These are phyloP conservation scores for Chiua sp. DNA, from an alignment of 1,284 basidiomycete species.

Conservation along the genomic window DNA sequence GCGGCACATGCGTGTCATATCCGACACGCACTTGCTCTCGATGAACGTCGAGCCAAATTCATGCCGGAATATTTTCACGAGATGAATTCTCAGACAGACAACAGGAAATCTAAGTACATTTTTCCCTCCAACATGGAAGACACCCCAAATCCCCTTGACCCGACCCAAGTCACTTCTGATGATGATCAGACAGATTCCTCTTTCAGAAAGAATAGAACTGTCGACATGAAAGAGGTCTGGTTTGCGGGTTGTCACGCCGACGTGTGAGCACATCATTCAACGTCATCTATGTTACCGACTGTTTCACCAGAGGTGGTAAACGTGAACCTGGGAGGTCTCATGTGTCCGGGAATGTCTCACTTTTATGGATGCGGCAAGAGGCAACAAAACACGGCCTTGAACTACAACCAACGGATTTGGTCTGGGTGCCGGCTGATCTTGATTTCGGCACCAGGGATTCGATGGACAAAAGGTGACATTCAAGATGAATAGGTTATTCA, in stretches of 20 bases:
- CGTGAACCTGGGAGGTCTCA: constrained; percentile 9
- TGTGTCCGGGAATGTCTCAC: constrained; percentile 28
- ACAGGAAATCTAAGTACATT: constrained; percentile 18
- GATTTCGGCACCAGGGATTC: constrained; percentile 25
- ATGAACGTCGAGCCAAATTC: constrained; percentile 47
- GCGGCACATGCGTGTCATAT: constrained; percentile 38
- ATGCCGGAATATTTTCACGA: constrained; percentile 43
- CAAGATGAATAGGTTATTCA: neutral
- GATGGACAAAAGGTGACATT: constrained; percentile 20
- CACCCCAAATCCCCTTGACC: neutral
- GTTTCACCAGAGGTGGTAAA: constrained; percentile 26
- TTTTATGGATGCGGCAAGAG: constrained; percentile 36
- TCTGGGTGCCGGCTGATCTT: constrained; percentile 32
- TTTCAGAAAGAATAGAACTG: neutral
- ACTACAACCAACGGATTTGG: constrained; percentile 25
- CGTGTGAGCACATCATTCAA: constrained; percentile 27
- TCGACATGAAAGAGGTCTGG: constrained; percentile 33
- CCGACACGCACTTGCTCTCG: constrained; percentile 47
- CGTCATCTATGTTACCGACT: neutral
- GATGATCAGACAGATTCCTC: neutral
- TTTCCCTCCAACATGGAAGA: neutral
- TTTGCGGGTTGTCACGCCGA: constrained; percentile 39
- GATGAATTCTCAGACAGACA: constrained; percentile 21
- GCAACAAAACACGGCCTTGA: constrained; percentile 27
- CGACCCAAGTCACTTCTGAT: neutral